Evolutionary conservation across 1,284 basidiomycete species (phyloP).

Genomic region (Ceratobasidium sp.): DNA sequence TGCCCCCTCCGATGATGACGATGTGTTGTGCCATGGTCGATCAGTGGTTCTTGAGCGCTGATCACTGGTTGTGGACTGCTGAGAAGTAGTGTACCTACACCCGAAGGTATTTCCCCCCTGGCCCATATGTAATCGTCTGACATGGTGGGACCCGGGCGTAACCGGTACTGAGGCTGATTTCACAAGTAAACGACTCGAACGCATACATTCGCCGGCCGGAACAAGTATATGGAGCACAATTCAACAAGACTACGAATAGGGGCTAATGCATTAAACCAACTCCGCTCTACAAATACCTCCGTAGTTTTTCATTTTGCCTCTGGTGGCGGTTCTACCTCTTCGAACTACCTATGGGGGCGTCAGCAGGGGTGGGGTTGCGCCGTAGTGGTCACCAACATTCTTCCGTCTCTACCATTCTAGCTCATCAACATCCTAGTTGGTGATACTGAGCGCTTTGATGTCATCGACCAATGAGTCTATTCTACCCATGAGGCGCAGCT

Average conservation of each 20-base stretch:
- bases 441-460: not conserved
- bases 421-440: not conserved
- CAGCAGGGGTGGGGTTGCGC: not conserved
- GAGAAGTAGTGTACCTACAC: not conserved
- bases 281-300: not conserved
- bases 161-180: not conserved
- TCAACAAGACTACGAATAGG: not conserved
- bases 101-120: not conserved
- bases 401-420: not conserved
- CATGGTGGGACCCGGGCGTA: not conserved
- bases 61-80: too few species aligned
- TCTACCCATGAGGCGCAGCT: not conserved
- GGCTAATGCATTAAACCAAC: not conserved
- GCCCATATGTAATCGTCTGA: not conserved
- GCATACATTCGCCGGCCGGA: too few species aligned
- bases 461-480: too few species aligned
- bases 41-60: not conserved
- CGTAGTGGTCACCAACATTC: not conserved
- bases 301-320: not conserved
- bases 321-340: not conserved
- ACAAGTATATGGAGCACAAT: not conserved
- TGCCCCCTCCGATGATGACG: constrained; percentile 61
- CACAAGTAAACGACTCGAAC: not conserved
- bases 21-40: constrained; percentile 40
- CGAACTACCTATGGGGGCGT: not conserved